Conservation (phyloP, 192 early-diverging fungal genomes). For the Mortierella claussenii region DNA sequence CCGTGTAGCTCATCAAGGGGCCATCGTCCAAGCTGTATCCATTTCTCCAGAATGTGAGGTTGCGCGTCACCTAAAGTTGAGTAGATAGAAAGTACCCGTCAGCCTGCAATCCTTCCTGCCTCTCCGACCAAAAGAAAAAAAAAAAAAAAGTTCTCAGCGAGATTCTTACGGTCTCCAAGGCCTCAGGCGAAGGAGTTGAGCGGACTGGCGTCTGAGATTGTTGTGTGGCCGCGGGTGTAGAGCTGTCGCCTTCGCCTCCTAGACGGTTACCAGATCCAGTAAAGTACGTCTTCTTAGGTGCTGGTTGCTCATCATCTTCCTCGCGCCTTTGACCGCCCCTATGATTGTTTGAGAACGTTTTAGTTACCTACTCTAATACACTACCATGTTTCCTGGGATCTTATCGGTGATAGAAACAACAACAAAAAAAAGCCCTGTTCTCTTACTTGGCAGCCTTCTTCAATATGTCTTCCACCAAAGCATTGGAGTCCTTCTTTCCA, state of each 20-base stretch:
- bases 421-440: background rate
- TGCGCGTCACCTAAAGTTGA: slow-evolving; percentile 64
- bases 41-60: slow-evolving; percentile 95
- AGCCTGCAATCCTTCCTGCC: background rate
- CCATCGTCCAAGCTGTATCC: slow-evolving; percentile 97
- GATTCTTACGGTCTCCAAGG: slow-evolving; percentile 26
- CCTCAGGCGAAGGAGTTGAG: slow-evolving; percentile 30
- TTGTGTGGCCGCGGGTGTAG: slow-evolving; percentile 11
- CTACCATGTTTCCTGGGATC: too few species aligned
- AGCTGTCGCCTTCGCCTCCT: slow-evolving; percentile 65
- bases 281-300: slow-evolving; percentile 31
- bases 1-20: slow-evolving; percentile 84
- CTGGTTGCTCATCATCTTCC: slow-evolving; percentile 36
- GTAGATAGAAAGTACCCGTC: background rate
- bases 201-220: slow-evolving; percentile 16
- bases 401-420: too few species aligned
- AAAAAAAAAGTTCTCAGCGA: background rate
- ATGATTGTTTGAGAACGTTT: too few species aligned
- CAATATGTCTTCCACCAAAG: slow-evolving; percentile 80
- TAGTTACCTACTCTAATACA: too few species aligned
- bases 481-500: slow-evolving; percentile 58
- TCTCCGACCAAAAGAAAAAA: background rate
- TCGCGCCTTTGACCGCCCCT: slow-evolving; percentile 36
- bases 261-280: slow-evolving; percentile 60
- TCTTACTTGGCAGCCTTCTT: slow-evolving; percentile 78